Evolutionary conservation across 345 rosid species (phyloP).

Genomic region (Eucalyptus regnans): DNA sequence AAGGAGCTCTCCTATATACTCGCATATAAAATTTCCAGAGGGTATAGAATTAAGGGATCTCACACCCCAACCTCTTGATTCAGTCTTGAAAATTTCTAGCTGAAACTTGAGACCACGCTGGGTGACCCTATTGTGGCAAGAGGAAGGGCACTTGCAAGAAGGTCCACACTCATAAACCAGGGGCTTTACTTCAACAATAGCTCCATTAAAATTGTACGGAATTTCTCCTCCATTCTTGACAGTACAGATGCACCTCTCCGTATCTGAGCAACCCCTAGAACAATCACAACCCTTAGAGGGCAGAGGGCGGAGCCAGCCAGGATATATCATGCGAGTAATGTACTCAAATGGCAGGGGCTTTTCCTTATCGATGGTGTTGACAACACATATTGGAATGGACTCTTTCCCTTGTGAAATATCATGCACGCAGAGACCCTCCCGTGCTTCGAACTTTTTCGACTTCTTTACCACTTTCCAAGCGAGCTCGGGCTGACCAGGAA

Average conservation of each 20-base stretch:
- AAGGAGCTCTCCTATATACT: conserved; percentile 78
- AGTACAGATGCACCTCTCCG: conserved; percentile 39
- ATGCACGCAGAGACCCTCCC: conserved; percentile 48
- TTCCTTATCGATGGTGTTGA: conserved; percentile 63
- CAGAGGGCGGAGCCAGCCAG: conserved; percentile 30
- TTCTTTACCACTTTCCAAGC: conserved; percentile 73
- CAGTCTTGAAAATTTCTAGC: conserved; percentile 80
- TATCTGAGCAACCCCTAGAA: conserved; percentile 34
- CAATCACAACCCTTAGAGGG: conserved; percentile 58
- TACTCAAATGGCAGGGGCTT: conserved; percentile 61
- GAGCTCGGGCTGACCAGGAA: conserved; percentile 73
- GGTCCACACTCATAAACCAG: conserved; percentile 85
- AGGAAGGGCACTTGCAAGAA: conserved; percentile 59
- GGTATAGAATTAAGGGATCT: conserved; percentile 71
- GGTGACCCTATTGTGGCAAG: conserved; percentile 66
- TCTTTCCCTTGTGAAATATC: conserved; percentile 73
- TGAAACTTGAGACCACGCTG: conserved; percentile 64
- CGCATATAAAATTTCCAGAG: conserved; percentile 80
- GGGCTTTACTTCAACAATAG: conserved; percentile 48
- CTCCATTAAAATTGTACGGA: conserved; percentile 70
- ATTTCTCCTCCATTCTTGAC: conserved; percentile 64
- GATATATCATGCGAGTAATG: conserved; percentile 37
- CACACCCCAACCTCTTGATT: conserved; percentile 87
- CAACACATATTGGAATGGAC: conserved; percentile 49
- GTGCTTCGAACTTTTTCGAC: conserved; percentile 18